These are phyloP conservation scores for Hypoxylon lenormandii DNA, from an alignment of 495 filamentous ascomycete genomes.

Conservation along the genomic window DNA sequence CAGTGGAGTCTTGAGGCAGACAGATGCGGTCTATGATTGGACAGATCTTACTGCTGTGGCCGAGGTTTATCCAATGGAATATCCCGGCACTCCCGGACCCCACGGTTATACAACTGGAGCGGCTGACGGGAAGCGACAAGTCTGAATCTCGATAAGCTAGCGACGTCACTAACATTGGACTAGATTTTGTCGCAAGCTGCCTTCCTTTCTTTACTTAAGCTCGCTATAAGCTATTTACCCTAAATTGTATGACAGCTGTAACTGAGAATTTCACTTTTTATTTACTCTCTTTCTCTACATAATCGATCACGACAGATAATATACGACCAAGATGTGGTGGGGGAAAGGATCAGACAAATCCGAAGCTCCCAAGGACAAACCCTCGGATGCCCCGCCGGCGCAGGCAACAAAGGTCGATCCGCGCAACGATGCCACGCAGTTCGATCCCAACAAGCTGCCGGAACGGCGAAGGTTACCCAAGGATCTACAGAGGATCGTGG, in stretches of 20 bases:
- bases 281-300: conserved; percentile 6
- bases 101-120: too few species aligned
- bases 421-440: conserved; percentile 51
- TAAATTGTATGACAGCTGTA: background rate
- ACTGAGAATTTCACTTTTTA: background rate
- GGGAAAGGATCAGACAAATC: conserved; percentile 57
- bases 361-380: conserved; percentile 48
- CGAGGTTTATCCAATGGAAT: conserved; percentile 33
- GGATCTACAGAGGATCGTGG: conserved; percentile 76
- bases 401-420: conserved; percentile 47
- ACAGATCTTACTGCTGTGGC: background rate
- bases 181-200: conserved; percentile 28
- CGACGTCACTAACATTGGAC: conserved; percentile 43
- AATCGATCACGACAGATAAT: background rate
- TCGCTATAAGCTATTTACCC: background rate
- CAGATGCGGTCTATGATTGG: conserved; percentile 18
- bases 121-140: conserved; percentile 7
- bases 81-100: conserved; percentile 7
- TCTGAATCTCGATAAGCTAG: conserved; percentile 39
- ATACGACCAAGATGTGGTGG: conserved; percentile 53
- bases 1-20: background rate
- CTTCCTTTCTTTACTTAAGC: conserved; percentile 6
- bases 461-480: conserved; percentile 73
- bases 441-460: conserved; percentile 64
- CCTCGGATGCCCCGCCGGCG: conserved; percentile 42